Conservation (phyloP, 805 yeast genomes). For the Yarrowia sp. region DNA sequence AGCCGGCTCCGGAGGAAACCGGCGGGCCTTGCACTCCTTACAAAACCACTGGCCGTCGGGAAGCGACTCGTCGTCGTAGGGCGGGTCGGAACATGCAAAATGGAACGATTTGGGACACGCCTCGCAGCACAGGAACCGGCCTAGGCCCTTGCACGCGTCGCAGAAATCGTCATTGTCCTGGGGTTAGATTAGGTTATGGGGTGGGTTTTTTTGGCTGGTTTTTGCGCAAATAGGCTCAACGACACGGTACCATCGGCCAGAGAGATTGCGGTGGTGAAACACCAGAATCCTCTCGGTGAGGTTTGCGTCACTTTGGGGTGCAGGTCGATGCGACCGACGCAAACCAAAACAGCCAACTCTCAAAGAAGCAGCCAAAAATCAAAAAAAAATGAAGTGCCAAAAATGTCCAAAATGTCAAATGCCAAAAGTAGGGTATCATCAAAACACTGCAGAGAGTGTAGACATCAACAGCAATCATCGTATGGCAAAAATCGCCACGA, state of each 20-base stretch:
- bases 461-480: too few species aligned
- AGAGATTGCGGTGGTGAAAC: neutral
- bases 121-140: conserved; percentile 90
- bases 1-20: conserved; percentile 39
- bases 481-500: too few species aligned
- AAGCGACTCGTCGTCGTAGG: conserved; percentile 63
- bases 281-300: too few species aligned
- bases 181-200: conserved; percentile 17
- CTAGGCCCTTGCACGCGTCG: conserved; percentile 84
- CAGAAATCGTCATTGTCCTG: conserved; percentile 80
- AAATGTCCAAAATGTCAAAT: too few species aligned
- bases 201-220: neutral
- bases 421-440: too few species aligned
- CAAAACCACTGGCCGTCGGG: conserved; percentile 94
- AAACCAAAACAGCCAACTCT: too few species aligned
- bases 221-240: neutral
- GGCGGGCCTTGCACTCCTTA: conserved; percentile 59
- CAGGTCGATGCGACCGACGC: too few species aligned
- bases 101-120: conserved; percentile 90
- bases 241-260: neutral
- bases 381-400: too few species aligned
- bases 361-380: too few species aligned
- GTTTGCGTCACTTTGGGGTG: too few species aligned
- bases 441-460: too few species aligned
- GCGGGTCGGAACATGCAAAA: conserved; percentile 88